Percentiles rank a stretch among this genome's conserved stretches.
phyloP scores from a whole-genome alignment of 441 rosid species.

The Croton setiger region DNA sequence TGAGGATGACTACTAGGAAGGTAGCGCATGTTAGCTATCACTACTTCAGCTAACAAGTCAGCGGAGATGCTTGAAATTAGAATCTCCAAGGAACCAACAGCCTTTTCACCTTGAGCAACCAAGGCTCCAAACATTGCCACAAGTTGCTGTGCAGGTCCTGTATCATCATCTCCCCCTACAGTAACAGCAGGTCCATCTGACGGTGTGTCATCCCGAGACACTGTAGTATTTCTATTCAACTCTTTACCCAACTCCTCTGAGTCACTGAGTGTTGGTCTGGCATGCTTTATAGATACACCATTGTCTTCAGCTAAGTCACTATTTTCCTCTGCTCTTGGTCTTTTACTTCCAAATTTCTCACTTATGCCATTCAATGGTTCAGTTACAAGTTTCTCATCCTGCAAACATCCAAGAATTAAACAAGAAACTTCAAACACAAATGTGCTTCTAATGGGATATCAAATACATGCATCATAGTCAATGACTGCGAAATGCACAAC shows the following conservation, averaged over 20 bases:
- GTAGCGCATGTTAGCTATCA: slow-evolving; percentile 92
- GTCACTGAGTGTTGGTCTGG: slow-evolving; percentile 50
- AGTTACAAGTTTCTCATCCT: slow-evolving; percentile 46
- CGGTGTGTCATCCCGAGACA: slow-evolving; percentile 43
- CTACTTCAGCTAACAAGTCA: slow-evolving; percentile 95
- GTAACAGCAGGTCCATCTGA: slow-evolving; percentile 41
- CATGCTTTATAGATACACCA: slow-evolving; percentile 65
- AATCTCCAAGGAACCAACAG: slow-evolving; percentile 80
- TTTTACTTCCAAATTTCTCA: slow-evolving; percentile 53
- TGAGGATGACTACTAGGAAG: slow-evolving; percentile 50
- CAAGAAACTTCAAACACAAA: slow-evolving; percentile 21
- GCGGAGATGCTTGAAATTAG: slow-evolving; percentile 92
- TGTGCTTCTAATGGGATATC: slow-evolving; percentile 7
- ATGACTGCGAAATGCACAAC: slow-evolving; percentile 26
- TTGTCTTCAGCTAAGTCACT: slow-evolving; percentile 47
- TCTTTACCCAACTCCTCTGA: slow-evolving; percentile 64
- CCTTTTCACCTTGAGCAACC: slow-evolving; percentile 98
- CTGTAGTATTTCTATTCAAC: slow-evolving; percentile 33
- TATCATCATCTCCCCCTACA: slow-evolving; percentile 49
- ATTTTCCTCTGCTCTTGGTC: slow-evolving; percentile 59
- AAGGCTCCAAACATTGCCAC: slow-evolving; percentile 91
- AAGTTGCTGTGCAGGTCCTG: slow-evolving; percentile 91
- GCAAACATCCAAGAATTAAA: slow-evolving; percentile 33
- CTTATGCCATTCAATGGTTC: slow-evolving; percentile 41
- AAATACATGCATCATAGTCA: slow-evolving; percentile 8